Percentiles rank a stretch among this genome's conserved stretches.
phyloP scores from a whole-genome alignment of 2,329 filamentous ascomycete species.

The Paecilomyces dactylethromorphus region DNA sequence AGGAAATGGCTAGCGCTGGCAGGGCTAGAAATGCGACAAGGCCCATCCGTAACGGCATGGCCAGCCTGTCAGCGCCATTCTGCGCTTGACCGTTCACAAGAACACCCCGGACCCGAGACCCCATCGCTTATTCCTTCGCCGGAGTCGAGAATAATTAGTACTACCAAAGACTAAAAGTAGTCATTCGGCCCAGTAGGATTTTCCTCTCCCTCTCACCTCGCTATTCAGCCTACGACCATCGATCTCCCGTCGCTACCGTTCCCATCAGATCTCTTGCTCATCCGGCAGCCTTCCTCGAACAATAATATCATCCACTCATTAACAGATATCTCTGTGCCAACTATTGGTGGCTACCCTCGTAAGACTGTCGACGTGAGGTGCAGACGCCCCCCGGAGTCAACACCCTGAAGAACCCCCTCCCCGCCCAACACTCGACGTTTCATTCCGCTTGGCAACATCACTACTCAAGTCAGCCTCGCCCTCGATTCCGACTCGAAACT shows the following conservation, averaged over 20 bases:
- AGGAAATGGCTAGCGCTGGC: background rate
- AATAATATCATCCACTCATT: background rate
- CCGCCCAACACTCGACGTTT: slow-evolving; percentile 14
- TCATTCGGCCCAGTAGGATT: background rate
- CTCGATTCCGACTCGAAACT: background rate
- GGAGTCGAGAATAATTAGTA: background rate
- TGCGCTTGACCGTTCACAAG: background rate
- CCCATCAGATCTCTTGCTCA: background rate
- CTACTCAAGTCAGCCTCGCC: background rate
- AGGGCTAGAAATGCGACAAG: background rate
- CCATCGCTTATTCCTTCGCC: background rate
- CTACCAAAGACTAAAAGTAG: background rate
- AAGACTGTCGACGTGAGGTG: background rate
- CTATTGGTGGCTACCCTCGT: background rate
- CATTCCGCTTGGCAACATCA: slow-evolving; percentile 4
- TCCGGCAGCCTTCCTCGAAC: background rate
- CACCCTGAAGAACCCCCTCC: slow-evolving; percentile 3
- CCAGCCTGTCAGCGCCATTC: background rate
- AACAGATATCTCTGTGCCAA: background rate
- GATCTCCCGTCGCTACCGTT: background rate
- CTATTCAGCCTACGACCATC: background rate
- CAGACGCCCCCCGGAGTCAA: background rate
- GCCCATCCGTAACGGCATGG: background rate
- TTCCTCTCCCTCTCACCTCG: background rate
- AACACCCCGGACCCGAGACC: background rate